Percentiles rank a stretch among this genome's conserved stretches.
Evolutionary conservation across 2,329 filamentous ascomycete species (phyloP).

Genomic region (Nemania diffusa): DNA sequence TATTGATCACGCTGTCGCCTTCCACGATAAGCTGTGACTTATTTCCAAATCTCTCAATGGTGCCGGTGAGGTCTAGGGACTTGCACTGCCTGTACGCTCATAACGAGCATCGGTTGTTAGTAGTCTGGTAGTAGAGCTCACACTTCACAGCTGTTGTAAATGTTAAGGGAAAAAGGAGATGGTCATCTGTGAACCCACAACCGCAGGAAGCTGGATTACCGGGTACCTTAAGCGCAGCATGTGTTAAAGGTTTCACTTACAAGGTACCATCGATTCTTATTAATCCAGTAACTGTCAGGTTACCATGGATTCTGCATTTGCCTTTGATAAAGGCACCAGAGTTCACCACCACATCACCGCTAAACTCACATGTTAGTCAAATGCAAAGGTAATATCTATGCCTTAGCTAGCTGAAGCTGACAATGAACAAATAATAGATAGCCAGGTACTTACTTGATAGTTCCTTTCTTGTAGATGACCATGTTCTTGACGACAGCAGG

Average conservation of each 20-base stretch:
- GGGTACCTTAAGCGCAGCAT: background rate
- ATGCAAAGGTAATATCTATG: background rate
- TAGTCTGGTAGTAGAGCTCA: background rate
- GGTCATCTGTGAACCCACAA: background rate
- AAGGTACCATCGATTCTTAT: slow-evolving; percentile 13
- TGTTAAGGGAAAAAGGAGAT: background rate
- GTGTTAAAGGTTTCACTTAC: slow-evolving; percentile 13
- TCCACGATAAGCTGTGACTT: background rate
- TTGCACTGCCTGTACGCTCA: background rate
- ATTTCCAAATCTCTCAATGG: background rate
- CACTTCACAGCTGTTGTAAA: background rate
- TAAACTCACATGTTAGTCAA: slow-evolving; percentile 9
- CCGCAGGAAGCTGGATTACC: background rate
- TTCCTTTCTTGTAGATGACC: background rate
- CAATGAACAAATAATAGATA: background rate
- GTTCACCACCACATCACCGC: slow-evolving; percentile 25
- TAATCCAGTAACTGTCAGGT: slow-evolving; percentile 14
- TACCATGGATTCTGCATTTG: slow-evolving; percentile 10
- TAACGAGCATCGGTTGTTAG: background rate
- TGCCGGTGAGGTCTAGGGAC: background rate
- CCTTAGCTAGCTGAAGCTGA: no score
- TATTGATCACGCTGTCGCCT: background rate
- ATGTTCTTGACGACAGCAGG: slow-evolving; percentile 21
- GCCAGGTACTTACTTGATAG: slow-evolving; percentile 19
- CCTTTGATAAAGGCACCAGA: slow-evolving; percentile 14